Evolutionary conservation across 1,284 basidiomycete species (phyloP), one percentile per base, ranked within the genome.

Genomic region (Thelephora terrestris): DNA sequence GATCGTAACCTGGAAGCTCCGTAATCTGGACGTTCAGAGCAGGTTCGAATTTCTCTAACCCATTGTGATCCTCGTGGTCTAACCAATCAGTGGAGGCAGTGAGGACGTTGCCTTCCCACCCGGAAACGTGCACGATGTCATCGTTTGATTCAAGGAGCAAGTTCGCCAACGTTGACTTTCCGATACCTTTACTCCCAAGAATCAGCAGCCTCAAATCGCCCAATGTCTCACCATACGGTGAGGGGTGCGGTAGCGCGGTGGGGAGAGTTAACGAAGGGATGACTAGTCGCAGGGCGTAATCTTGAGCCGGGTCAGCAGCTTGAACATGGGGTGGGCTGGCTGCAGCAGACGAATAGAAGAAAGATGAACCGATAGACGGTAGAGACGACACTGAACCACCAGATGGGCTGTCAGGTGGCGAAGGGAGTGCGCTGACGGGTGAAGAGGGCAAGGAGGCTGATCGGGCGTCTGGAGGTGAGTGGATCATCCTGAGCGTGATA

Each of bases 301-400:
- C 74, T 47, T 51, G 16, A 23, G 50, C 47, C 47, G 52, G 9
- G 32, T 49, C 43, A 24, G 52, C 49, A 16, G 64, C 60, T 40
- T 70, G 69, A 0, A 66, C 64, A 40, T 67, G 67, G 5, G 68
- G 70, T 7, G 81, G 81, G 52, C 76, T 79, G 1, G 74, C 75
- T 7, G 81, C 75, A 0, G 73, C 78, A 7, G 81, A 83, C 43
- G 80, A 83, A 67, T 84, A 84, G 66, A 85, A 81, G 68, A 82
- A 83, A 0, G 80, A 82, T 1, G 81, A 85, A n/a, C 77, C 75
- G 7, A 83, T 75, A 1, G 81, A 85, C 0, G 82, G 82, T 12
- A 84, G 67, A 5, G 82, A 85, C 1, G 82, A 84, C 42, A 81
- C 67, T 2, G 81, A 84, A 49, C 68, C 74, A n/a, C 62, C 59